phyloP scores from a whole-genome alignment of 1,284 basidiomycete species.

The Cutaneotrichosporon dermatis region DNA sequence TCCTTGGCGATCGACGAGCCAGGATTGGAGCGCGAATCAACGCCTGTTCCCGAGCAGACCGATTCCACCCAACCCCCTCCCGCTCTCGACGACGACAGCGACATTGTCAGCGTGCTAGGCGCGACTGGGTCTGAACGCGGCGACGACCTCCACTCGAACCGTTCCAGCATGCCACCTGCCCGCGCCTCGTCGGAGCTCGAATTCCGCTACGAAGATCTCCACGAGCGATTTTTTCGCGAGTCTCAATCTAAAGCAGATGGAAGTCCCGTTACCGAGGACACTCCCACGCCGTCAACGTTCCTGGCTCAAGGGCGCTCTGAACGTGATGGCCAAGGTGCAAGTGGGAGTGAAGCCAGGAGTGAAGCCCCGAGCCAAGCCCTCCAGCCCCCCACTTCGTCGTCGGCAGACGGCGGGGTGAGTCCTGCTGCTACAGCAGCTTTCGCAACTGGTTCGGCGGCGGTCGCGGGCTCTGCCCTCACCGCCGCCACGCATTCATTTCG shows the following conservation, averaged over 20 bases:
- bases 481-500: constrained; percentile 10
- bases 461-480: background rate
- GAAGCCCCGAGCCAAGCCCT: background rate
- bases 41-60: background rate
- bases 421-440: background rate
- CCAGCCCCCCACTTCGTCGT: background rate
- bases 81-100: constrained; percentile 16
- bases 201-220: constrained; percentile 20
- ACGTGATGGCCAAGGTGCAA: background rate
- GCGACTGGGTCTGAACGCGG: constrained; percentile 2
- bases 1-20: background rate
- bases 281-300: background rate
- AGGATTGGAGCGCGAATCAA: constrained; percentile 1
- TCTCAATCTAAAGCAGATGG: constrained; percentile 1
- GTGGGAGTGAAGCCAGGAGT: background rate
- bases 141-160: constrained; percentile 11
- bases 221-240: constrained; percentile 17
- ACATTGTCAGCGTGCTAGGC: constrained; percentile 16
- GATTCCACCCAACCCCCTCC: background rate
- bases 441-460: constrained; percentile 1
- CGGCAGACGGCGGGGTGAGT: background rate
- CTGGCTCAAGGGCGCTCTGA: background rate
- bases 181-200: constrained; percentile 19
- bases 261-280: background rate
- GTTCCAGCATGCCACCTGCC: constrained; percentile 15